Percentiles rank a stretch among this genome's conserved stretches.
These are phyloP conservation scores for Citrus inodora DNA, from an alignment of 345 rosid genomes.

Conservation along the genomic window DNA sequence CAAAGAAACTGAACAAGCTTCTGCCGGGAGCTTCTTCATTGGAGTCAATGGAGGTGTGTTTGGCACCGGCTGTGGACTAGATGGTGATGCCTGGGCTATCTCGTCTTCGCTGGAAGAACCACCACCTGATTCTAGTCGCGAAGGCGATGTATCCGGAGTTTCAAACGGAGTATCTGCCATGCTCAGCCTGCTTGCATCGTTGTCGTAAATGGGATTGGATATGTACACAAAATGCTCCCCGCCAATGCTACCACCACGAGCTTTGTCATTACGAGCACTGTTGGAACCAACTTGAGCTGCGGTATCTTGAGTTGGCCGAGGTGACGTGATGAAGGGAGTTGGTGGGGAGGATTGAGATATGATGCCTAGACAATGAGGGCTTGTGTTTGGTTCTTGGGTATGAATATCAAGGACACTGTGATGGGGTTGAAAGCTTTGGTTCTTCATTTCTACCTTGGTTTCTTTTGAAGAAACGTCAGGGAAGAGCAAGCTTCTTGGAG, in stretches of 20 bases:
- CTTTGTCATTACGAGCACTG: slow-evolving; percentile 9
- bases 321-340: slow-evolving; percentile 15
- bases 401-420: slow-evolving; percentile 23
- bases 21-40: slow-evolving; percentile 77
- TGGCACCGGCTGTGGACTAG: slow-evolving; percentile 13
- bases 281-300: slow-evolving; percentile 6
- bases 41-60: slow-evolving; percentile 74
- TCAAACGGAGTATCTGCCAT: slow-evolving; percentile 59
- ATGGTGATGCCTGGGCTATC: neutral
- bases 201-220: slow-evolving; percentile 82
- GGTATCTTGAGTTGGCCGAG: slow-evolving; percentile 30
- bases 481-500: slow-evolving; percentile 54
- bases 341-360: slow-evolving; percentile 28
- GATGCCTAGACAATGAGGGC: slow-evolving; percentile 35
- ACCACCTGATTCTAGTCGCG: slow-evolving; percentile 42
- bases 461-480: slow-evolving; percentile 28
- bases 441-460: slow-evolving; percentile 9
- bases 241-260: slow-evolving; percentile 6
- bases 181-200: slow-evolving; percentile 28
- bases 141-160: slow-evolving; percentile 82
- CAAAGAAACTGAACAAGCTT: slow-evolving; percentile 73
- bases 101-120: slow-evolving; percentile 48
- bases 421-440: slow-evolving; percentile 17
- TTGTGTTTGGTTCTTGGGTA: slow-evolving; percentile 21
- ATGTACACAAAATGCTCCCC: slow-evolving; percentile 57